Percentiles rank a stretch among this genome's conserved stretches.
phyloP scores from a whole-genome alignment of 306 rosid species.

The Herpetospermum pedunculosum region DNA sequence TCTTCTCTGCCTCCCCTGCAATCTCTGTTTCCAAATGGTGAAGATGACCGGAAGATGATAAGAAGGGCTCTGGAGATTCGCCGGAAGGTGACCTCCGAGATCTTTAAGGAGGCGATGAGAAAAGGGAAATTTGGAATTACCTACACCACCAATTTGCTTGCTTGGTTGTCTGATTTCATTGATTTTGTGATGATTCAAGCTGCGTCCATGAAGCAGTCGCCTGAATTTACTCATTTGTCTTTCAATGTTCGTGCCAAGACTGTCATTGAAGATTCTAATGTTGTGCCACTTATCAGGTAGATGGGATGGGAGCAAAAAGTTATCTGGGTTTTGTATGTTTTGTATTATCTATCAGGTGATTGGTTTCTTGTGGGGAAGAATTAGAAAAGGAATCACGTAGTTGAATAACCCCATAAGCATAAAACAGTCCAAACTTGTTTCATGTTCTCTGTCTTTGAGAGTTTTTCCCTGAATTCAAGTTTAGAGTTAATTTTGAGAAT shows the following conservation, averaged over 20 bases:
- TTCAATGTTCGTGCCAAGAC: constrained; percentile 74
- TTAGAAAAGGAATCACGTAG: background rate
- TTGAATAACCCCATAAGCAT: background rate
- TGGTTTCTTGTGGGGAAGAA: background rate
- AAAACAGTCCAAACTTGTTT: background rate
- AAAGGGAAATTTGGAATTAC: constrained; percentile 85
- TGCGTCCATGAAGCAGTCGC: constrained; percentile 54
- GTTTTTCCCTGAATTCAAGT: background rate
- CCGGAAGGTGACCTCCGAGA: constrained; percentile 66
- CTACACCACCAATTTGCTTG: constrained; percentile 39
- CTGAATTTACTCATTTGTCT: constrained; percentile 42
- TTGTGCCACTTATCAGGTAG: constrained; percentile 76
- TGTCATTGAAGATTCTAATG: constrained; percentile 57
- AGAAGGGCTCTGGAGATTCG: constrained; percentile 81
- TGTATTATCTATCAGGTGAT: background rate
- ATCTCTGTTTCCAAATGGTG: constrained; percentile 30
- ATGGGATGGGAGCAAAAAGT: background rate
- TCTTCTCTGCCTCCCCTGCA: constrained; percentile 48
- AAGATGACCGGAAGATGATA: constrained; percentile 30
- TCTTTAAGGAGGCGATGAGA: constrained; percentile 60
- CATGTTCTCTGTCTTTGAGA: background rate
- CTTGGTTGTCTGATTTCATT: constrained; percentile 36
- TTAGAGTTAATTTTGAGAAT: background rate
- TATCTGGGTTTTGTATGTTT: background rate
- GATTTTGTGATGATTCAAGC: constrained; percentile 84